Evolutionary conservation across 1,284 basidiomycete genomes (phyloP), one percentile per base, ranked within the genome.

Genomic region (Phellopilus nigrolimitatus): DNA sequence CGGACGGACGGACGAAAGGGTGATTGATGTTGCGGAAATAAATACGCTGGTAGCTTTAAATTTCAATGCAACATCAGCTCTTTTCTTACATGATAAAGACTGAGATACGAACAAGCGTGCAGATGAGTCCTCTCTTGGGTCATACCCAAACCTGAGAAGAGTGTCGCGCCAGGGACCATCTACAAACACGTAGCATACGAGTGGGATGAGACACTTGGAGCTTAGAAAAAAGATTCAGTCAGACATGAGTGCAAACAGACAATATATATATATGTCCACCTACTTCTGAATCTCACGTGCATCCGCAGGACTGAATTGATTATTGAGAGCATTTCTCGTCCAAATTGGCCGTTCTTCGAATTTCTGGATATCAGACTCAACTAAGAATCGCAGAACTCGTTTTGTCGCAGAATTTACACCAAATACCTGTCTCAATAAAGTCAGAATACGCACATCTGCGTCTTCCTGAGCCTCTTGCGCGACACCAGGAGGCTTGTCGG

Each of bases 101-200:
- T 9, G 22, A 12, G 24, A 24, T 25, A 57, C 70, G 56, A 61
- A 94, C 92, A 92, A 80, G 57, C 91, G 77, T 37, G 88, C 84
- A 36, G 76, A 70, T 0, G 74, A 72, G 56, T 90, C 78, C 56
- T 74, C 73, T 43, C 94, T 74, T 9, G 95, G 94, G 64, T 99
- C 95, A 64, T 95, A 98, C 2, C 86, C 85, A 53, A 93, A 88
- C 38, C 83, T 79, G 22, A 98, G 78, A 41, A 95, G 75, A 6
- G 88, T 88, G 63, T 98, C 95, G 47, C 92, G 78, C 86, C 90
- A 98, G 1, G 94, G 92, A 0, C 95, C 95, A 57, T 97, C 95
- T 55, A 84, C 80, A 64, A 98, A 95, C 2, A 90, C 85, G 64
- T 95, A 99, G 42, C 84, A 84, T 5, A 84, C 79, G 3, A 87